A percentile compares a stretch with the other conserved stretches of the same genome.
Conservation (phyloP, 2,329 filamentous ascomycete species). For the Xylaria sp. region DNA sequence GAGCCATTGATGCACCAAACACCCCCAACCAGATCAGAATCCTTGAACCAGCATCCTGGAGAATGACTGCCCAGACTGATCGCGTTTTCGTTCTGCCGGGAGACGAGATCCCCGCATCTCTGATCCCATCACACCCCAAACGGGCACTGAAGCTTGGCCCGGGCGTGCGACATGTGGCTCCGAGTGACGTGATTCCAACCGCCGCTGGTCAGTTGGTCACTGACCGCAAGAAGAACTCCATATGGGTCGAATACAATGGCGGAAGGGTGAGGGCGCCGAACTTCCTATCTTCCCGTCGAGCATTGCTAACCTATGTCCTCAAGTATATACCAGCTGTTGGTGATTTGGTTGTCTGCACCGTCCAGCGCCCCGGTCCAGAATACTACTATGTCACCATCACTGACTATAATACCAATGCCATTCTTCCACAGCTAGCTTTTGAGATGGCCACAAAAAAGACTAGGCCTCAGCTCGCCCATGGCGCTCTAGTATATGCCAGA, state of each 20-base stretch:
- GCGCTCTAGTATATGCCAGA: slow-evolving; percentile 87
- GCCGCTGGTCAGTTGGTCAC: slow-evolving; percentile 70
- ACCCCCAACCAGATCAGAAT: no score
- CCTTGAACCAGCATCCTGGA: slow-evolving; percentile 26
- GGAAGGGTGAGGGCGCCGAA: slow-evolving; percentile 62
- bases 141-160: slow-evolving; percentile 80
- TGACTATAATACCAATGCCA: slow-evolving; percentile 65
- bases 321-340: slow-evolving; percentile 80
- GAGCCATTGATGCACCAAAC: slow-evolving; percentile 9
- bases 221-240: slow-evolving; percentile 74
- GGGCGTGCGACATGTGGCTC: slow-evolving; percentile 80
- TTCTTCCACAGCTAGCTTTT: slow-evolving; percentile 88
- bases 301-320: slow-evolving; percentile 37
- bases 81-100: slow-evolving; percentile 79
- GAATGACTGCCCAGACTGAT: slow-evolving; percentile 58
- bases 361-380: slow-evolving; percentile 77
- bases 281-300: not conserved
- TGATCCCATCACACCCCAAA: slow-evolving; percentile 71
- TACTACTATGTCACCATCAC: slow-evolving; percentile 81
- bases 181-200: slow-evolving; percentile 72
- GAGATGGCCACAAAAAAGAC: slow-evolving; percentile 93
- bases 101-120: slow-evolving; percentile 69
- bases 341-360: slow-evolving; percentile 87
- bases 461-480: slow-evolving; percentile 74
- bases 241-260: slow-evolving; percentile 75